Evolutionary conservation across 2,329 filamentous ascomycete species (phyloP), one percentile per base, ranked within the genome.

Genomic region (Graphilbum sp.): DNA sequence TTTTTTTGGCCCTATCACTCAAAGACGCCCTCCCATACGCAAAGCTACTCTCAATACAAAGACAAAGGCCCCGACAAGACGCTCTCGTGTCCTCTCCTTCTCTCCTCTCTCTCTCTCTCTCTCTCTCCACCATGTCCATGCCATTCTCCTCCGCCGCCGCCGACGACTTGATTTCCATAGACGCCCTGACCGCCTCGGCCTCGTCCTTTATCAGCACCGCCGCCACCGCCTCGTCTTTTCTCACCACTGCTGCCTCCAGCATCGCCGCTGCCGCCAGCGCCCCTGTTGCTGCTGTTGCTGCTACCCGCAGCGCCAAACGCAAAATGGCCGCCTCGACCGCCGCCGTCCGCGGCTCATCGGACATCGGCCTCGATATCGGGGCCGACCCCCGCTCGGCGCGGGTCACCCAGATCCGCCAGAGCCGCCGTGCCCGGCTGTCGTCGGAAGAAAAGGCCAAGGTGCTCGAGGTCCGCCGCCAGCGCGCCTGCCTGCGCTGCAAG

Each of bases 401-500:
- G 29, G 20, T 20, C 15, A 13, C 43, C 21, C 27, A 24, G 4
- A 32, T 32, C 3, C 39, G 40, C 4, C 41, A 37, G n/a, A 34
- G 36, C n/a, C 42, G 40, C 16, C 45, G 45, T 16, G 41, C 45
- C 17, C 49, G 44, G 32, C 43, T 51, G 18, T 49, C 49, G 2
- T 38, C 23, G 3, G 43, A 50, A 31, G 46, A 48, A 23, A 44
- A 44, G 23, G 45, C 49, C 21, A 50, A 48, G 34, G 46, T 50
- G 2, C 37, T 46, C 16, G 45, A 50, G 8, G 48, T 52, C 9
- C 45, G 48, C 24, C 46, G 49, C 8, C 50, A 50, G 32, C 46
- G 51, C 4, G 50, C 51, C 11, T 54, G 48, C 41, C 41, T 53
- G 38, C 38, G 47, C 34, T 53, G 49, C 40, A 46, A 48, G 41